Percentiles rank a stretch among this genome's conserved stretches.
phyloP scores from a whole-genome alignment of 441 rosid genomes.

The Metrosideros polymorpha region DNA sequence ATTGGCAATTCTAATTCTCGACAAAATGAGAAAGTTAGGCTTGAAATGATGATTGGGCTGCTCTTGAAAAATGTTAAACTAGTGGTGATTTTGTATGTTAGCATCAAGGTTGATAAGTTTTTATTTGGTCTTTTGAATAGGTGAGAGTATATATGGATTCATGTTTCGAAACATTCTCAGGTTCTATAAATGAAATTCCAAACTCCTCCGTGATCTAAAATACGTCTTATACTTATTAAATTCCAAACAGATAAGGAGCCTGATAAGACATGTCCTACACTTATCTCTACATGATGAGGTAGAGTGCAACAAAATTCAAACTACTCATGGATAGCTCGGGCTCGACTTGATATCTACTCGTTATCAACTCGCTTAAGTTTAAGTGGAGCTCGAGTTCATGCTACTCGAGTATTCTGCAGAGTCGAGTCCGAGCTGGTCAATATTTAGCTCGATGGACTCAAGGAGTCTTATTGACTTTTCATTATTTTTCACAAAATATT shows the following conservation, averaged over 20 bases:
- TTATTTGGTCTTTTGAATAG: neutral
- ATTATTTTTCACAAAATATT: neutral
- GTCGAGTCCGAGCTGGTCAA: neutral
- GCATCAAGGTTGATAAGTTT: neutral
- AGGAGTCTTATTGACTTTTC: neutral
- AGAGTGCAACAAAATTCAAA: neutral
- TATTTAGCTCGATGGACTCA: neutral
- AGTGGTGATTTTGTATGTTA: neutral
- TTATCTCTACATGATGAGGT: neutral
- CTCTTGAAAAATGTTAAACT: neutral
- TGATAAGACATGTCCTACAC: neutral
- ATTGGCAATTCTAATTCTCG: neutral
- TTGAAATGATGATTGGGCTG: neutral
- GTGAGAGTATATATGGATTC: neutral
- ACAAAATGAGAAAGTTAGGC: neutral
- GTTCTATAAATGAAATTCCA: neutral
- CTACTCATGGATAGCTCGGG: accelerated
- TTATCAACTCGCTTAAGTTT: neutral
- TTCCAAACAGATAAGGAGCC: neutral
- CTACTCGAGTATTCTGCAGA: neutral
- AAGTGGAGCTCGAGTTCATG: neutral
- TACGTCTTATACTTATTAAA: neutral
- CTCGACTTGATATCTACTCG: neutral
- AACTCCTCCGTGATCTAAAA: neutral
- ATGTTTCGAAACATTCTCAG: neutral